A percentile compares a stretch with the other conserved stretches of the same genome.
phyloP scores from a whole-genome alignment of 2,329 filamentous ascomycete genomes.

The Colletotrichum neosansevieriae region DNA sequence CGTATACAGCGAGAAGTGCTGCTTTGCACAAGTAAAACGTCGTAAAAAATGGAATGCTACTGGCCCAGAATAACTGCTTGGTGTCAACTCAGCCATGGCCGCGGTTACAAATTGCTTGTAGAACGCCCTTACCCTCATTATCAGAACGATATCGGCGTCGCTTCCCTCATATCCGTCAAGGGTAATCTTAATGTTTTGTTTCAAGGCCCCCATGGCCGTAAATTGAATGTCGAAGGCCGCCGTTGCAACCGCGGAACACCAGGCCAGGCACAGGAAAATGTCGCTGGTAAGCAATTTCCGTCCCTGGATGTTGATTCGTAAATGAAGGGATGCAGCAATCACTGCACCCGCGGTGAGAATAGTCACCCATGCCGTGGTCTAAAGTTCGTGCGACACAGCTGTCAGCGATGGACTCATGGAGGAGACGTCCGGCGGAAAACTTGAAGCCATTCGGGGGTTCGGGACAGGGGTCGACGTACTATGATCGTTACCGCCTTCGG shows the following conservation, averaged over 20 bases:
- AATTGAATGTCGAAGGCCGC: constrained; percentile 38
- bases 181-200: constrained; percentile 31
- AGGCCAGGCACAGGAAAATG: constrained; percentile 31
- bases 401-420: constrained; percentile 24
- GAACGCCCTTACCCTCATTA: constrained; percentile 21
- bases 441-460: neutral
- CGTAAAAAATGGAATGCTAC: constrained; percentile 35
- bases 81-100: neutral
- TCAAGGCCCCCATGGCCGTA: constrained; percentile 30
- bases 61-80: constrained; percentile 33
- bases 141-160: neutral
- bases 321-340: constrained; percentile 32
- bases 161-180: constrained; percentile 28
- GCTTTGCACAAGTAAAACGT: constrained; percentile 36
- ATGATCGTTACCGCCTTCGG: constrained; percentile 40
- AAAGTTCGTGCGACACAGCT: neutral
- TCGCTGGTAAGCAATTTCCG: constrained; percentile 27
- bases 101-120: neutral
- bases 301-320: constrained; percentile 36
- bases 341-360: constrained; percentile 36
- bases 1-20: constrained; percentile 33
- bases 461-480: constrained; percentile 10
- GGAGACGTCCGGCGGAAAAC: neutral
- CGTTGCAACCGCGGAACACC: constrained; percentile 24
- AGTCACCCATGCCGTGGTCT: constrained; percentile 35